These are phyloP conservation scores for Globisporangium parvum DNA, from an alignment of 352 stramenopile genomes.

Conservation along the genomic window DNA sequence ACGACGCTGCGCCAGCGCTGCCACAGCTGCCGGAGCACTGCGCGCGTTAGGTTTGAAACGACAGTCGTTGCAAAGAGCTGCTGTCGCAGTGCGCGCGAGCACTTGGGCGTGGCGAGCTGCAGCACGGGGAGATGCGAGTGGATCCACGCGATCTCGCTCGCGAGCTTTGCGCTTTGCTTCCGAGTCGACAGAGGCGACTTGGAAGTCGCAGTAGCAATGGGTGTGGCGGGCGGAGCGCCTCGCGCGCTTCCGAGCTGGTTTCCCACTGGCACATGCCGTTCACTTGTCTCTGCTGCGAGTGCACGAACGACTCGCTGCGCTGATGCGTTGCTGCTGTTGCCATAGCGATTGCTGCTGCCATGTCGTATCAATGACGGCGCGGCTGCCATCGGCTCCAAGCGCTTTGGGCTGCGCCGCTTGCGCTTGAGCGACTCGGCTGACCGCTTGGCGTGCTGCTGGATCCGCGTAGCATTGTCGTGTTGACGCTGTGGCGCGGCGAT, in stretches of 20 bases:
- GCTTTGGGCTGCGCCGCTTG: constrained; percentile 8
- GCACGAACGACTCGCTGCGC: background rate
- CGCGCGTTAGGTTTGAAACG: constrained; percentile 18
- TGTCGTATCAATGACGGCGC: background rate
- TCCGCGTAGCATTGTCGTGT: background rate
- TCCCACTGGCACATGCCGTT: background rate
- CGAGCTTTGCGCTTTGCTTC: constrained; percentile 16
- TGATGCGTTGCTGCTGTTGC: background rate
- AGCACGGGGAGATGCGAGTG: constrained; percentile 49
- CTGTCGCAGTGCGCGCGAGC: constrained; percentile 32
- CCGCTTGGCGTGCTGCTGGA: background rate
- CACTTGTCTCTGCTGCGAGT: background rate
- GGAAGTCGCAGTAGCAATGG: background rate
- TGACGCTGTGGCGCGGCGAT: too few relatives aligned
- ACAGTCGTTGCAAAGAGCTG: constrained; percentile 35
- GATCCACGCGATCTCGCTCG: constrained; percentile 55
- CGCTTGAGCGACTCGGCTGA: background rate
- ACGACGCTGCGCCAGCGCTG: constrained; percentile 26
- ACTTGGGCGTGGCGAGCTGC: constrained; percentile 37
- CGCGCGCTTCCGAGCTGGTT: constrained; percentile 4
- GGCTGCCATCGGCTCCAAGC: background rate
- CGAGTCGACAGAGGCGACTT: background rate
- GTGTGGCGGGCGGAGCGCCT: background rate
- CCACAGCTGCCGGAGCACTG: constrained; percentile 19
- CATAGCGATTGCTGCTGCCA: background rate